A percentile compares a stretch with the other conserved stretches of the same genome.
These are phyloP conservation scores for Lindgomyces ingoldianus DNA, from an alignment of 495 filamentous ascomycete species.

Conservation along the genomic window DNA sequence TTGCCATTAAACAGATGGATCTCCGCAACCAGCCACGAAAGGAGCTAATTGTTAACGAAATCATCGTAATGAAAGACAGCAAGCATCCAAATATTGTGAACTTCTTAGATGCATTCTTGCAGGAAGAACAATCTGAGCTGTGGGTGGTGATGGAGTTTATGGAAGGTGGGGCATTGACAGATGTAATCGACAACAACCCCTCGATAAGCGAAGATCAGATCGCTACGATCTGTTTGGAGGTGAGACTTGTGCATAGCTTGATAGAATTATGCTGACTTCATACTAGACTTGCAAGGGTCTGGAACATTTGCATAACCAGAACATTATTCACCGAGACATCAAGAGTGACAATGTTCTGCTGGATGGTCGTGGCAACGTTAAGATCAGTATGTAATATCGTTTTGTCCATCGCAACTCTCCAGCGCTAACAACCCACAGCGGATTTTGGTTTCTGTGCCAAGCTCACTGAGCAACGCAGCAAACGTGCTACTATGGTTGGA, in stretches of 20 bases:
- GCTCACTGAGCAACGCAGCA: conserved; percentile 92
- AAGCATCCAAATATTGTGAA: conserved; percentile 98
- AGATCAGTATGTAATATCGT: conserved; percentile 74
- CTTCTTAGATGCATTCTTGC: conserved; percentile 94
- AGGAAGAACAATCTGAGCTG: conserved; percentile 86
- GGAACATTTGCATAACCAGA: conserved; percentile 89
- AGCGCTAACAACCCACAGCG: conserved; percentile 57
- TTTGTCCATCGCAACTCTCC: neutral
- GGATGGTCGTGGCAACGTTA: conserved; percentile 90
- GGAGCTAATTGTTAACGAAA: conserved; percentile 98
- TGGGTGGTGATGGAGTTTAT: conserved; percentile 99
- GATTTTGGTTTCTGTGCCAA: conserved; percentile 99
- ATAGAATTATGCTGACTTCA: neutral
- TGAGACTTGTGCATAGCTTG: conserved; percentile 45
- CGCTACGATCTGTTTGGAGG: conserved; percentile 94
- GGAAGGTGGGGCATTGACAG: conserved; percentile 96
- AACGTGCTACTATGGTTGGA: conserved; percentile 98
- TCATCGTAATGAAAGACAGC: conserved; percentile 99
- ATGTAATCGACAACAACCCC: conserved; percentile 96
- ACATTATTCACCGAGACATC: conserved; percentile 98
- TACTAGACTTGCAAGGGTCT: conserved; percentile 91
- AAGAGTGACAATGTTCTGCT: conserved; percentile 98
- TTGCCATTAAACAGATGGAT: conserved; percentile 99
- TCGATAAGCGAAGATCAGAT: conserved; percentile 93
- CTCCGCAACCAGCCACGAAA: conserved; percentile 94